Evolutionary conservation across 495 filamentous ascomycete genomes (phyloP), one percentile per base, ranked within the genome.

Genomic region (Hypomontagnella submonticulosa): DNA sequence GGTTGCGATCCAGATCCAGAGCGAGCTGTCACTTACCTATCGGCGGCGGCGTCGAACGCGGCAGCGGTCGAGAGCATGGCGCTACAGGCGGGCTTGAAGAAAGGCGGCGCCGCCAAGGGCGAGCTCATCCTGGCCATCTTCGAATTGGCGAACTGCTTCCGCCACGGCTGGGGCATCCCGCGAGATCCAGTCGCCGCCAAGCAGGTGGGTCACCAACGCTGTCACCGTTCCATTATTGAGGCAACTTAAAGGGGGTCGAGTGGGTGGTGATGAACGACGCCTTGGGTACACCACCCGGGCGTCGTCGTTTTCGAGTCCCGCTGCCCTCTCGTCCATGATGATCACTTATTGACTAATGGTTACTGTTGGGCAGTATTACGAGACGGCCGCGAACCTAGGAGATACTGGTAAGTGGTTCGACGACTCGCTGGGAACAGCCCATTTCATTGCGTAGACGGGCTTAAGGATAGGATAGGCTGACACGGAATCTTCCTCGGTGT

Each of bases 51-150:
- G n/a, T 89, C 89, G 42, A 97, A 97, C 77, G 91, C 92, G 23
- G 95, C 94, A 18, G 84, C 85, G 19, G 84, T 98, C 51, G 96
- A 99, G 77, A 83, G 89, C 10, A 81, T 90, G 58, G 95, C 95
- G 8, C 85, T 98, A 18, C 78, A 86, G 57, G 89, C 93, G 12
- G 93, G 94, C 4, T 84, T 93, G 75, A 95, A 93, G 79, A 96
- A 94, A 75, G 95, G 95, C 41, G 95, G 96, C 52, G 87, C 90
- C 32, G 95, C 94, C 34, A 99, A 99, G 77, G 94, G 95, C 40
- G 96, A 99, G 78, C 86, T 99, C 50, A 90, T 97, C n/a, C 88
- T 98, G 30, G 95, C 95, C 11, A 97, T 99, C 55, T 98, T 93
- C 74, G 95, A 99, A 76, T 73, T 92, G 72, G 95, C 90, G 27